Evolutionary conservation across 164 flowering plant species (phyloP).

Genomic region (Vitis rupestris): DNA sequence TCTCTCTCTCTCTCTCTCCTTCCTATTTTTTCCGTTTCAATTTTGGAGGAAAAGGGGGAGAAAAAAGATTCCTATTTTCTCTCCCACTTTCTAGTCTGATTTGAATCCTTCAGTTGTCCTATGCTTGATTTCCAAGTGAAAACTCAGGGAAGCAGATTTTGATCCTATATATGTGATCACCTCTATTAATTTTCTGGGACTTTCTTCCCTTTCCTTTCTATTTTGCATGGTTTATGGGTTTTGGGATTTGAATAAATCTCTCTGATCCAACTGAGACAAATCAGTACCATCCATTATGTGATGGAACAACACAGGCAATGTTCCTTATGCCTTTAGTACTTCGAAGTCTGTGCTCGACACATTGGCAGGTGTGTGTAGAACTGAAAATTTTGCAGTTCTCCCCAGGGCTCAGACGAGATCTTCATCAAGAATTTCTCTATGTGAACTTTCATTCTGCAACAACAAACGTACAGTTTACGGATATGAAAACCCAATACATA

Average conservation of each 20-base stretch:
- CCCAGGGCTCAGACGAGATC: slow-evolving; percentile 11
- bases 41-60: not conserved
- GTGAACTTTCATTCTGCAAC: slow-evolving; percentile 3
- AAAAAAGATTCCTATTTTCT: not conserved
- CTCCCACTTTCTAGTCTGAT: slow-evolving; percentile 7
- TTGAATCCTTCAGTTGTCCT: slow-evolving; percentile 7
- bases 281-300: slow-evolving; percentile 43
- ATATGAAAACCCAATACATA: slow-evolving; percentile 20
- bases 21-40: not conserved
- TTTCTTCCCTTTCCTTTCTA: not conserved
- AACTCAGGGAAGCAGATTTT: slow-evolving; percentile 4
- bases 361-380: slow-evolving; percentile 23
- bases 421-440: slow-evolving; percentile 6
- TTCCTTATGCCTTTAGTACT: slow-evolving; percentile 59
- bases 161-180: not conserved
- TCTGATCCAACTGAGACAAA: slow-evolving; percentile 27
- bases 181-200: not conserved
- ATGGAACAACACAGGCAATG: slow-evolving; percentile 71
- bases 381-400: slow-evolving; percentile 18
- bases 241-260: slow-evolving; percentile 18
- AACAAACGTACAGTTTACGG: slow-evolving; percentile 1
- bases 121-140: slow-evolving; percentile 15
- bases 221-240: slow-evolving; percentile 31
- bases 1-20: too few relatives aligned
- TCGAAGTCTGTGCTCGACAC: slow-evolving; percentile 51